Evolutionary conservation across 257 asterid genomes (phyloP), one percentile per base, ranked within the genome.

Genomic region (Capsicum chinense): DNA sequence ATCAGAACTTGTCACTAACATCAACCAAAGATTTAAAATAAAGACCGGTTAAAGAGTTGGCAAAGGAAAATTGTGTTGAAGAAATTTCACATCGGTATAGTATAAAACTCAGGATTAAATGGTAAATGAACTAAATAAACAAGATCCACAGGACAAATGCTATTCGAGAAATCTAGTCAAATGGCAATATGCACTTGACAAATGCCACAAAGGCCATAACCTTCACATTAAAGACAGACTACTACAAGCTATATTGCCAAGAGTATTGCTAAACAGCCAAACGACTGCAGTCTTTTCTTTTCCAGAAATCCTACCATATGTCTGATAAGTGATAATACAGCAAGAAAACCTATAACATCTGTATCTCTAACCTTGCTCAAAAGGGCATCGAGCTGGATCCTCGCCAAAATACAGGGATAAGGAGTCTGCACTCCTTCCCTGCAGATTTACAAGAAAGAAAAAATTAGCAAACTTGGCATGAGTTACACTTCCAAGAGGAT

Each of bases 341-440:
- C 47, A 47, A 76, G 54, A 17, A 5, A 52, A 60, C 79, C 14
- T 58, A 8, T 21, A 42, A 52, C 26, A 44, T n/a, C 19, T 42
- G 12, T 66, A 66, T 37, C 52, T 78, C 80, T 12, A 81, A 96
- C 99, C 99, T 96, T 93, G 98, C 90, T 96, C 99, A 85, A 96
- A 96, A 84, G 99, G 99, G 85, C 98, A 96, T 87, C 98, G 94
- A 80, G 98, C 94, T 82, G 99, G 99, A 91, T 96, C 99, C 92
- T 96, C 99, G 3, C 99, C 99, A 86, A 96, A 94, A 87, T 96
- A 96, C 81, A 92, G 94, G 56, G 97, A 94, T 47, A 96, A 88
- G 8, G 99, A 92, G 87, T 96, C 99, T 76, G 99, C 99, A 92
- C 89, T 96, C 93, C 98, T 92, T 84, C 99, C 99, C 99, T 96